Base-by-base conservation (phyloP, 2,329 filamentous ascomycete genomes). In the Aspergillus tamarii region DNA sequence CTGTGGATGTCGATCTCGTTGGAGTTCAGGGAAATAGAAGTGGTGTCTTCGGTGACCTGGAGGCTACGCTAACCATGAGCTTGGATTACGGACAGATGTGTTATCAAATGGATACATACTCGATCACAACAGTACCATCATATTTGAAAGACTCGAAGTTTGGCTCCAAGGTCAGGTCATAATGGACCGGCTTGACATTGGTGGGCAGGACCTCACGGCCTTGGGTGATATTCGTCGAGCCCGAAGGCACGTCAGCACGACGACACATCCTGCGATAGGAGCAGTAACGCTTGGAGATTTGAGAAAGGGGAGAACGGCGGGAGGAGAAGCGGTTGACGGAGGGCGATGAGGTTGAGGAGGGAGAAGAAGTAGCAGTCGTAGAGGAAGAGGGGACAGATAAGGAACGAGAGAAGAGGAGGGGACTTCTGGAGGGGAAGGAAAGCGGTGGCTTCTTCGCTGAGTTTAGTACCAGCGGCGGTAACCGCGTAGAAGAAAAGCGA, bases 121-220 rank as follows among this genome's bases (percentile, higher is more conserved):
- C 92, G 74, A 98, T 94, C 63, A 88, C 81, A 59, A 97, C 93
- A 12, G 85, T 90, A 69, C 94, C 94, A 64, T 94, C 87, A 77
- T 94, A 98, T 67, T 88, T 93, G 80, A 95, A 93, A 68, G 90
- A 93, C 72, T 91, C 86, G 71, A 98, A 91, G 82, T 97, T 88
- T 60, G 94, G 93, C 82, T 98, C 95, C 66, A 98, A 85, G 1
- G 92, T 95, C 71, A 98, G 81, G 78, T 96, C 88, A 81, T 98
- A 98, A 82, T 98, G 93, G 45, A 85, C 81, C n/a, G 94, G 94
- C 78, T 94, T 91, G 73, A 97, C 93, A 75, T 97, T 96, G 80
- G 89, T 89, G 59, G 94, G 95, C 72, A 98, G 85, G 69, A 98
- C 90, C 83, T 96, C 91, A 72, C 94, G 89, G 68, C 87, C 88